Evolutionary conservation across 192 early-diverging fungal species (phyloP).

Genomic region (Linderina pennispora): DNA sequence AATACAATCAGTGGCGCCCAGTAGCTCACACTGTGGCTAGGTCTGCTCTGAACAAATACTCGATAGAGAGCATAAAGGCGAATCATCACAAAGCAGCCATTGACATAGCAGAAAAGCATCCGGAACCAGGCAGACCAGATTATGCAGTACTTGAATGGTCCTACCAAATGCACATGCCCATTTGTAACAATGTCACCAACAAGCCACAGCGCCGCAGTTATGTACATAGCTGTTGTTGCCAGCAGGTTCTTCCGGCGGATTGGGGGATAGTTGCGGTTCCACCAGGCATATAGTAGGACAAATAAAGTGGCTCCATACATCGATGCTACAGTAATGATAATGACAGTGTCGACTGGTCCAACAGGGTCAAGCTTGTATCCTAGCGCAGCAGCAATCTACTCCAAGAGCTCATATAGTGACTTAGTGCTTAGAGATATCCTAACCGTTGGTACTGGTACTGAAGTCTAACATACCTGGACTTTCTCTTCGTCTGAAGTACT

Average conservation of each 20-base stretch:
- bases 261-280: neutral
- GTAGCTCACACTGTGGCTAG: neutral
- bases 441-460: too few relatives aligned
- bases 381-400: too few relatives aligned
- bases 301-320: neutral
- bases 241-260: neutral
- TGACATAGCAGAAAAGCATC: neutral
- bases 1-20: neutral
- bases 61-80: neutral
- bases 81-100: neutral
- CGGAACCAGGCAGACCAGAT: neutral
- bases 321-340: too few relatives aligned
- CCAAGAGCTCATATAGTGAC: too few relatives aligned
- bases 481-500: too few relatives aligned
- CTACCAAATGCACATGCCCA: neutral
- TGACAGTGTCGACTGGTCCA: too few relatives aligned
- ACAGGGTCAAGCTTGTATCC: too few relatives aligned
- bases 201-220: neutral
- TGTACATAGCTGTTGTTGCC: neutral
- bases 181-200: neutral
- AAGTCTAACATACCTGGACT: too few relatives aligned
- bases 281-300: neutral
- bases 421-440: too few relatives aligned
- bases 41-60: neutral
- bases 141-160: neutral